Conservation (phyloP, 1,284 basidiomycete genomes). For the Cutaneotrichosporon curvatum region DNA sequence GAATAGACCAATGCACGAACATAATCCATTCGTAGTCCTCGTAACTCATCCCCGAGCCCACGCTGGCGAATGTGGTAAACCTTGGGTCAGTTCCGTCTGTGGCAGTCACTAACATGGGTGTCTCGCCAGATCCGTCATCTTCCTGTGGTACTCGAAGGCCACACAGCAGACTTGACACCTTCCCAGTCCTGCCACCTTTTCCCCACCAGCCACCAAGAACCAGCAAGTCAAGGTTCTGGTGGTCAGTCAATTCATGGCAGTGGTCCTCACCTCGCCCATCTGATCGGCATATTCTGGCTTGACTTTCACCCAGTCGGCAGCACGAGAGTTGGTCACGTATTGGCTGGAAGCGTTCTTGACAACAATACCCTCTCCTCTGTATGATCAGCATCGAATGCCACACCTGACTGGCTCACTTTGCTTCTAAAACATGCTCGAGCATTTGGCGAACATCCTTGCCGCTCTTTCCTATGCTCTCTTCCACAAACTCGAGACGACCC, state of each 20-base stretch:
- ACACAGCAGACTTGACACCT: conserved; percentile 46
- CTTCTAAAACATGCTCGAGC: conserved; percentile 73
- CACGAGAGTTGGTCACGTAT: conserved; percentile 76
- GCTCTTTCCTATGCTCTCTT: conserved; percentile 63
- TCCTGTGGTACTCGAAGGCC: conserved; percentile 44
- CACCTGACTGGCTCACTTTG: conserved; percentile 41
- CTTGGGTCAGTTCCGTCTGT: conserved; percentile 12
- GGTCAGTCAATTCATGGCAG: conserved; percentile 1
- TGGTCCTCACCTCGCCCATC: conserved; percentile 30
- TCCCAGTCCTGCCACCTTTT: conserved; percentile 46
- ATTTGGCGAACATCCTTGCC: conserved; percentile 68
- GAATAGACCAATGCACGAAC: conserved; percentile 23
- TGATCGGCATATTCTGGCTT: conserved; percentile 69
- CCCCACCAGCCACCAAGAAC: conserved; percentile 60
- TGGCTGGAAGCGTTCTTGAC: conserved; percentile 73
- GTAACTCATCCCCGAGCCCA: conserved; percentile 77
- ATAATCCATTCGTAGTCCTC: conserved; percentile 69
- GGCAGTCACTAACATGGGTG: conserved; percentile 51
- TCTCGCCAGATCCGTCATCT: conserved; percentile 54
- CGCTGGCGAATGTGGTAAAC: conserved; percentile 60
- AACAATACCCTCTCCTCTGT: conserved; percentile 77
- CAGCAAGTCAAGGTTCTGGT: conserved; percentile 75
- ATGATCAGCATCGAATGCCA: neutral
- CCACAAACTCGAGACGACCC: conserved; percentile 71
- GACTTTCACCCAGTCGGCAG: conserved; percentile 87